Conservation (phyloP, 176 grass and related monocot genomes). For the Eragrostis nindensis region DNA sequence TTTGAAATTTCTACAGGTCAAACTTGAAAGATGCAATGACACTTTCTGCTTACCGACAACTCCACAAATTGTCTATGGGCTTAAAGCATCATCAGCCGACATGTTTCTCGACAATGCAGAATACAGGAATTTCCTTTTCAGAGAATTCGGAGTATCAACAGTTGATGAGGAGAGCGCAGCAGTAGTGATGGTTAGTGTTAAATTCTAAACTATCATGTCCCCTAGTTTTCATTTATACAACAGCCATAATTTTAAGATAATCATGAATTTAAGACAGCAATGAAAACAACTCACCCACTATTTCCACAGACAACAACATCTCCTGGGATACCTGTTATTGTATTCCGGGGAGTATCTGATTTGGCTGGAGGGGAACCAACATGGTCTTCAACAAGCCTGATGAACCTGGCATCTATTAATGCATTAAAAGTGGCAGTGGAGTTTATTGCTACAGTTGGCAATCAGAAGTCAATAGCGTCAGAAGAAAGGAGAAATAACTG, state of each 20-base stretch:
- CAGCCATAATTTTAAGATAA: background rate
- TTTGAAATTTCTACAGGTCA: slow-evolving; percentile 54
- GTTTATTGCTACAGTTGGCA: slow-evolving; percentile 69
- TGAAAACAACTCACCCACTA: background rate
- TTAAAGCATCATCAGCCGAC: slow-evolving; percentile 71
- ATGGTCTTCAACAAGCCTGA: slow-evolving; percentile 77
- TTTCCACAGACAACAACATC: slow-evolving; percentile 65
- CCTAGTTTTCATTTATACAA: slow-evolving; percentile 20
- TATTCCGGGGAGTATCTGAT: slow-evolving; percentile 90
- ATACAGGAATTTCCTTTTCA: slow-evolving; percentile 72
- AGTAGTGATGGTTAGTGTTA: slow-evolving; percentile 71
- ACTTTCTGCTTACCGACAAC: slow-evolving; percentile 69
- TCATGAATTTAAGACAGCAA: background rate
- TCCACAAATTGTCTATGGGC: slow-evolving; percentile 62
- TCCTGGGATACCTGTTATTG: slow-evolving; percentile 70
- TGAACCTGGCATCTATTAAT: slow-evolving; percentile 79
- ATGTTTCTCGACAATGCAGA: slow-evolving; percentile 80
- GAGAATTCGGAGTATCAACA: slow-evolving; percentile 70
- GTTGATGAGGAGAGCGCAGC: slow-evolving; percentile 80
- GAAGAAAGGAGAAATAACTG: slow-evolving; percentile 32
- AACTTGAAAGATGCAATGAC: slow-evolving; percentile 82
- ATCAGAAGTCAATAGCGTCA: slow-evolving; percentile 32
- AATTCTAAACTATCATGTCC: background rate
- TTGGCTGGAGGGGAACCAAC: slow-evolving; percentile 70
- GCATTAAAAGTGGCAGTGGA: slow-evolving; percentile 72